Base-by-base conservation (phyloP, 2,329 filamentous ascomycete genomes). In the Phaeosphaeriaceae sp. region DNA sequence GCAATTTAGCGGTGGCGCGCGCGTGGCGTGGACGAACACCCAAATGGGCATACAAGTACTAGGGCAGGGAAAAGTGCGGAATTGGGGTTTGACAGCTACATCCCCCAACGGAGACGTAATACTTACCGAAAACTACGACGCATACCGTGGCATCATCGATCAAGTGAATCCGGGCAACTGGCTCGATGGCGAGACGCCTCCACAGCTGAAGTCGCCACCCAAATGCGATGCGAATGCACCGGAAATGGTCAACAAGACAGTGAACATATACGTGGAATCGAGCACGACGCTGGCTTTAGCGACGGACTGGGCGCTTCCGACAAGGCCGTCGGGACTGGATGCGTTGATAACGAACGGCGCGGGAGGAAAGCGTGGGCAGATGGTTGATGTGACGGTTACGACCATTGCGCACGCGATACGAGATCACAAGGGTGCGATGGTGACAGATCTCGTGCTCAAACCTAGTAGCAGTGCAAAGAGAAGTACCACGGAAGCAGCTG, bases 341-440 rank as follows among this genome's bases (percentile, higher is more conserved):
- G 58, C 53, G 20, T 17, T 65, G 21, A 58, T 65, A n/a, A 62
- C 54, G 1, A 57, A 22, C 17, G 62, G 59, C 15, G 56, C 40
- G 1, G 19, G n/a, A 9, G 62, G 59, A 21, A 56, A 42, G 20
- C 58, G 54, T 36, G 62, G 62, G 1, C 51, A 60, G 17, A 65
- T 65, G 62, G 62, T 65, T 1, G 62, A 65, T 48, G 62, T 65
- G 1, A 52, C 51, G 5, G 31, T 62, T 10, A 65, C 62, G 5
- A 60, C 51, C 1, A 42, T 65, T 17, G 53, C 31, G 10, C 36
- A 60, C 25, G 36, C 36, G 22, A 46, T 65, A 31, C 47, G 40
- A 24, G 59, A 65, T 47, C 56, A 51, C 27, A 62, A 56, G 20
- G 62, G 62, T 5, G 31, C 33, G 7, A 19, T 46, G 2, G 40